Evolutionary conservation across 768 basidiomycete species (phyloP).

Genomic region (Postia placenta): DNA sequence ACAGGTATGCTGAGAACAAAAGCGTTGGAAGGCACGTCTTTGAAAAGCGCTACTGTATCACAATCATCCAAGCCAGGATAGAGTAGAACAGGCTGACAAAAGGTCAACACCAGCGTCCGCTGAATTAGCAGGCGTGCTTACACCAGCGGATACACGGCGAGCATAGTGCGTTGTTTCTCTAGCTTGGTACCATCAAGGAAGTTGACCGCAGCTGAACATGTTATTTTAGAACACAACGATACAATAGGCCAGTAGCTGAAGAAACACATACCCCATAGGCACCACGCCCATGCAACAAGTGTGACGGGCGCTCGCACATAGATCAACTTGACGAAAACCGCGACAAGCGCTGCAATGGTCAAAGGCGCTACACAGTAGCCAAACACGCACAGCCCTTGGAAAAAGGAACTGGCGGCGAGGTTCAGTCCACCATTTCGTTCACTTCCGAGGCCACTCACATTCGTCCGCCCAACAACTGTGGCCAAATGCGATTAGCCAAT

Average conservation of each 20-base stretch:
- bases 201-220: conserved; percentile 73
- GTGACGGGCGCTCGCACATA: conserved; percentile 86
- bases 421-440: too few relatives aligned
- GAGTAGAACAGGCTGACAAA: conserved; percentile 78
- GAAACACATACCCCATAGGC: conserved; percentile 84
- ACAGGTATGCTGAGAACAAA: too few relatives aligned
- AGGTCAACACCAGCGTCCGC: not conserved
- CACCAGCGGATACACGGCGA: conserved; percentile 96
- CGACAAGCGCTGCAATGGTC: conserved; percentile 82
- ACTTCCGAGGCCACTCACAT: conserved; percentile 50
- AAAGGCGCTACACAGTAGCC: conserved; percentile 96
- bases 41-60: conserved; percentile 79
- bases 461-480: conserved; percentile 71
- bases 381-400: conserved; percentile 91
- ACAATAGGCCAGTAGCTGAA: not conserved
- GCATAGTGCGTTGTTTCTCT: conserved; percentile 80
- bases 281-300: conserved; percentile 89
- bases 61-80: conserved; percentile 94
- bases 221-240: not conserved
- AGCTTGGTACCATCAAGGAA: conserved; percentile 95
- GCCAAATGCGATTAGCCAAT: not conserved
- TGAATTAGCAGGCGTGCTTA: conserved; percentile 32
- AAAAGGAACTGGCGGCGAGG: conserved; percentile 64
- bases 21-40: too few relatives aligned
- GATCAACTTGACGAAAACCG: conserved; percentile 79